Evolutionary conservation across 2,329 filamentous ascomycete genomes (phyloP), one percentile per base, ranked within the genome.

Genomic region (Metarhizium rileyi): DNA sequence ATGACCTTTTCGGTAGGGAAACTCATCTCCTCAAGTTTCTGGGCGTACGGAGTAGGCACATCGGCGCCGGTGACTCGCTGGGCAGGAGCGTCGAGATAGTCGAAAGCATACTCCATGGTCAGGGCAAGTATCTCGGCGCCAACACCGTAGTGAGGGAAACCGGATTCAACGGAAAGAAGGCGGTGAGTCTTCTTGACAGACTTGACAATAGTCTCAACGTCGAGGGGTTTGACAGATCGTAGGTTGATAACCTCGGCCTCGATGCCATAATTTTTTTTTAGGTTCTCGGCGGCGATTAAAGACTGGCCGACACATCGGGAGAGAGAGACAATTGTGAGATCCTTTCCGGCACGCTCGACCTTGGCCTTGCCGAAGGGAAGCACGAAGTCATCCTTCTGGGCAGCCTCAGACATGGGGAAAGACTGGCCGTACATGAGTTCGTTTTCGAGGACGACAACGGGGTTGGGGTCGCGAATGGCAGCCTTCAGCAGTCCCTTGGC

Each of bases 131-230:
- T 90, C 75, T 98, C 93, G 51, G 91, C 81, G 52, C 84, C 81
- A 59, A 98, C 89, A 67, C 93, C 93, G 66, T 90, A 98, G 63
- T 88, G 87, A 55, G 93, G 93, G 81, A 90, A 98, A 57, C 91
- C 93, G 50, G 90, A 96, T 74, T 97, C 91, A 59, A 98, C 89
- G 40, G 83, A 83, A 69, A 98, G 79, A 55, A 98, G 81, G 64
- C 86, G 87, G 68, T 87, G 86, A 18, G 93, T 98, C 85, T 98
- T 98, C 87, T 98, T 97, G 67, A 98, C 84, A 12, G 90, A 96
- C 70, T 94, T 90, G 70, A 97, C 78, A 63, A 98, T 97, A 58
- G 89, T 80, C 71, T 97, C 90, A 52, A 98, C 79, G 64, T 98
- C 93, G 58, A 98, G 80, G 41, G 93, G 93, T 80, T 97, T 98